Base-by-base conservation (phyloP, 2,329 filamentous ascomycete genomes). In the Aureobasidium sp. region DNA sequence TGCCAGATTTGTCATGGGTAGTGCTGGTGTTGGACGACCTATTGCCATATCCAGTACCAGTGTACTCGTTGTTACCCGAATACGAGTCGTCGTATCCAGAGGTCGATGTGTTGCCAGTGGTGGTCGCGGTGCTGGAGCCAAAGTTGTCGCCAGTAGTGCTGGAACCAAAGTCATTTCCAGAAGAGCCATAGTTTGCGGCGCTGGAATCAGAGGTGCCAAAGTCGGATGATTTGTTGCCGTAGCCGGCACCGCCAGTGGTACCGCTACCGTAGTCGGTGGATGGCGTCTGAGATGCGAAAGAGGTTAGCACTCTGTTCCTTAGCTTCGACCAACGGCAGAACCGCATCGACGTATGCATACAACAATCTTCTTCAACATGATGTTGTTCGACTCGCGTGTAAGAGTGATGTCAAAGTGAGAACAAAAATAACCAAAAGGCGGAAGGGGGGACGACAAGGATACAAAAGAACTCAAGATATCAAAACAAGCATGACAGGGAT, bases 41-140 rank as follows among this genome's bases (percentile, higher is more conserved):
- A 58, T 70, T 71, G 40, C 68, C 69, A 53, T 67, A 67, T 12
- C 67, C 68, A 2, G 67, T 63, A 11, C 68, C 67, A 30, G 63
- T 61, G 3, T 47, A 47, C 19, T 32, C 14, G 11, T 30, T 42
- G 25, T 11, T 21, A 16, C 40, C 40, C 10, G 40, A 42, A 17
- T 49, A 49, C 1, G 30, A 68, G 10, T 66, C 66, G 2, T 67
- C 66, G 12, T 67, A 66, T 27, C 63, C 62, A 4, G 63, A 66
- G 1, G 60, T 59, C 7, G 66, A 66, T 24, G 29, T 48, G 32
- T 48, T 48, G 32, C 44, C 11, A 30, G 32, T 16, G 7, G 32
- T 35, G 32, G 32, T 35, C 8, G 8, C n/a, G 32, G 11, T 16
- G 32, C 32, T 4, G 32, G 30, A 35, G 42, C 52, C 52, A 48